Evolutionary conservation across 768 basidiomycete genomes (phyloP).

Genomic region (Dioszegia crocea): DNA sequence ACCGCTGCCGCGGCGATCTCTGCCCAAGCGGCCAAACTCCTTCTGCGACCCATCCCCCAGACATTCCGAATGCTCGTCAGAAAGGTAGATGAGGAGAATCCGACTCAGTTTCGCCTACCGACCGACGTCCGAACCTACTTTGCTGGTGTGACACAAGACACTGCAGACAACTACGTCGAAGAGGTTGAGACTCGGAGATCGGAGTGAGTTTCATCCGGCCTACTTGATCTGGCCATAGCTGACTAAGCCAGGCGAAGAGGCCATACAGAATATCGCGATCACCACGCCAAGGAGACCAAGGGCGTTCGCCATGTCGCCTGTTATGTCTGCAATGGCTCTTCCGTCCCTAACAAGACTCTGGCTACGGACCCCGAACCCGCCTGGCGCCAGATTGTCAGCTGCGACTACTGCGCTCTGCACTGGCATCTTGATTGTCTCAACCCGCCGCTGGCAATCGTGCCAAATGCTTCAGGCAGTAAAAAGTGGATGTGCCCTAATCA

Average conservation of each 20-base stretch:
- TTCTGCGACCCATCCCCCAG: slow-evolving; percentile 32
- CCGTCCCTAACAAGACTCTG: slow-evolving; percentile 56
- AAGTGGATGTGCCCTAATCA: slow-evolving; percentile 99
- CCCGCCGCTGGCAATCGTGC: slow-evolving; percentile 81
- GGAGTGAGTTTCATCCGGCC: slow-evolving; percentile 61
- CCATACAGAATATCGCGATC: slow-evolving; percentile 85
- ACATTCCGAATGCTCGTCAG: slow-evolving; percentile 61
- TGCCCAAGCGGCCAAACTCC: slow-evolving; percentile 19
- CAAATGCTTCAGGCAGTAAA: slow-evolving; percentile 63
- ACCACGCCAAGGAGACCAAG: slow-evolving; percentile 78
- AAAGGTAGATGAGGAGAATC: slow-evolving; percentile 64
- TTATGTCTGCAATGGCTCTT: slow-evolving; percentile 80
- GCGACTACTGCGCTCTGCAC: slow-evolving; percentile 88
- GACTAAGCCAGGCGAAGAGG: slow-evolving; percentile 64
- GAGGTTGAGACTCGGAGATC: slow-evolving; percentile 70
- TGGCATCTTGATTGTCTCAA: slow-evolving; percentile 97
- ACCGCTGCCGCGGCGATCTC: slow-evolving; percentile 10
- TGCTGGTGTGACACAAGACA: slow-evolving; percentile 75
- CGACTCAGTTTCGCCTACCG: slow-evolving; percentile 79
- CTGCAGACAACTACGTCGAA: slow-evolving; percentile 80
- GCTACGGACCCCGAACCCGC: slow-evolving; percentile 38
- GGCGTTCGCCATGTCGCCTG: slow-evolving; percentile 73
- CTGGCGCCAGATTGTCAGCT: slow-evolving; percentile 67
- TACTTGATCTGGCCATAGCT: slow-evolving; percentile 4
- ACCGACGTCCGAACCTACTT: slow-evolving; percentile 77